A percentile compares a stretch with the other conserved stretches of the same genome.
Evolutionary conservation across 2,329 filamentous ascomycete species (phyloP).

Genomic region (Alternaria sp.): DNA sequence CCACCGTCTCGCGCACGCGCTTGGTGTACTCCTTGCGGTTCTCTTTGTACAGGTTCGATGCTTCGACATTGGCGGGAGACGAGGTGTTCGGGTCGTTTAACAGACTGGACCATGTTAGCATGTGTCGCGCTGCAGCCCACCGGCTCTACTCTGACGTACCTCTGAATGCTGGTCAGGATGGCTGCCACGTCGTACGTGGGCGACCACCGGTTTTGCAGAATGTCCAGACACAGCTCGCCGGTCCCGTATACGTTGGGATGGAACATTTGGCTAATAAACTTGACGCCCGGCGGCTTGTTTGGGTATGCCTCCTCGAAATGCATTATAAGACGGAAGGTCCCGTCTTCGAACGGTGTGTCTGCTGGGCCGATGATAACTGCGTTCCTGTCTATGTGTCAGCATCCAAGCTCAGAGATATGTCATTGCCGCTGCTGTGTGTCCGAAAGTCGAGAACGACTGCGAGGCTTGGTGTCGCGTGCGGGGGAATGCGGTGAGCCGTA

Average conservation of each 20-base stretch:
- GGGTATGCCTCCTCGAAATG: constrained; percentile 99
- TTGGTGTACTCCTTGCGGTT: constrained; percentile 97
- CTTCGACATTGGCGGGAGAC: constrained; percentile 96
- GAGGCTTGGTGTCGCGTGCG: constrained; percentile 34
- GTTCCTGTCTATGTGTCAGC: constrained; percentile 70
- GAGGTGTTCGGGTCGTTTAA: constrained; percentile 99
- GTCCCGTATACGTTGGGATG: constrained; percentile 98
- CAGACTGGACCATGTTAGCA: constrained; percentile 63
- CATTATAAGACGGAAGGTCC: constrained; percentile 97
- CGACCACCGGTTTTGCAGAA: constrained; percentile 97
- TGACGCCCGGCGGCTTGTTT: constrained; percentile 96
- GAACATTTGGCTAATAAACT: constrained; percentile 99
- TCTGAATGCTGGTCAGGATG: constrained; percentile 96
- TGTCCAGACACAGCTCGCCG: constrained; percentile 94
- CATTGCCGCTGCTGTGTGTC: not conserved
- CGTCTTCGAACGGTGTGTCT: constrained; percentile 97
- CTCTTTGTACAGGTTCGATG: constrained; percentile 97
- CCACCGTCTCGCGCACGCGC: constrained; percentile 91
- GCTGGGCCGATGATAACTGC: constrained; percentile 97
- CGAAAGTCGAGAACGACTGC: not conserved
- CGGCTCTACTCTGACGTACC: constrained; percentile 59
- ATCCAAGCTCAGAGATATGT: not conserved
- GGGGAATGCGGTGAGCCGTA: constrained; percentile 52
- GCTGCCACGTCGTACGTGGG: constrained; percentile 98
- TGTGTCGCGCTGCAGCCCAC: not conserved